Evolutionary conservation across 371 early-diverging fungal species (phyloP).

Genomic region (Funneliformis caledonium): DNA sequence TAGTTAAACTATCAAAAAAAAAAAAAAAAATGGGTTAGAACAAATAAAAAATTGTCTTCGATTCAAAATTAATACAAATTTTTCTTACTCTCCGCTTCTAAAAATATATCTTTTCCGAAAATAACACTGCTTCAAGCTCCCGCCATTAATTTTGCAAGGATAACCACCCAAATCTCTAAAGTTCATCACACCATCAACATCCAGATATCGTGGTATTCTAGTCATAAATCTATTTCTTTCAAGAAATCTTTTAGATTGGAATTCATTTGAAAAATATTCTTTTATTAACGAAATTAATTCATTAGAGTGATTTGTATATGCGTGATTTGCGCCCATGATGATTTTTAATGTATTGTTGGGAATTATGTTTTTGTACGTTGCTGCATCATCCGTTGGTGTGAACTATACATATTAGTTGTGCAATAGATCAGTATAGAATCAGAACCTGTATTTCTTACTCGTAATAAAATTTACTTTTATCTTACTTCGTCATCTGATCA

Average conservation of each 20-base stretch:
- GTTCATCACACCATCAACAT: conserved; percentile 63
- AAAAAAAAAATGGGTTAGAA: neutral
- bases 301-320: neutral
- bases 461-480: neutral
- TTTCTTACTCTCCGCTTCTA: conserved; percentile 55
- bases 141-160: conserved; percentile 40
- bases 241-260: neutral
- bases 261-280: conserved; percentile 4
- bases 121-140: conserved; percentile 26
- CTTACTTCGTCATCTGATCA: conserved; percentile 59
- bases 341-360: neutral
- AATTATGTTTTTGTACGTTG: neutral
- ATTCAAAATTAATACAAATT: neutral
- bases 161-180: conserved; percentile 65
- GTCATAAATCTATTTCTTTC: neutral
- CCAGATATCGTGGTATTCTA: conserved; percentile 41
- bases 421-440: neutral
- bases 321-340: neutral
- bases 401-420: neutral
- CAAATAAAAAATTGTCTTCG: neutral
- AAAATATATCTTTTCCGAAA: conserved; percentile 54
- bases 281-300: neutral
- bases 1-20: conserved; percentile 47
- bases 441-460: neutral
- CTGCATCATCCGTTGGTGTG: neutral